phyloP scores from a whole-genome alignment of 352 stramenopile genomes.

The Phytophthora multivora region DNA sequence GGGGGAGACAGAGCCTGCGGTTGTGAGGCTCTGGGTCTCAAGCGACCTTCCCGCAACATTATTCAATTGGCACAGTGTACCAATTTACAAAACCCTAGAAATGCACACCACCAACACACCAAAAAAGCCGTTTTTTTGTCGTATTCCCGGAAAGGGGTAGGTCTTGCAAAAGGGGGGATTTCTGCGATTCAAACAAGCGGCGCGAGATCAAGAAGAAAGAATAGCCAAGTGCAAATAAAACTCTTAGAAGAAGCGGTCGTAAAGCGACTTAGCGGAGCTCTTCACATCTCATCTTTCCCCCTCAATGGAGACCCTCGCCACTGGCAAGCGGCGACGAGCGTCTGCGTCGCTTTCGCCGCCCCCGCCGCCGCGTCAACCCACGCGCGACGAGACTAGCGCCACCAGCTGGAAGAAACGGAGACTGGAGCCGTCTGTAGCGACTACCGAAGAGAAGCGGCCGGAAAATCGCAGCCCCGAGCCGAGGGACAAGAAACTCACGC shows the following conservation, averaged over 20 bases:
- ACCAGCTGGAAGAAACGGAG: slow-evolving; percentile 24
- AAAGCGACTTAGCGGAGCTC: background rate
- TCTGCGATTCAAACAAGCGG: slow-evolving; percentile 22
- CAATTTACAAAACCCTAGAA: background rate
- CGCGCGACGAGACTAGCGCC: slow-evolving; percentile 6
- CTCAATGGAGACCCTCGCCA: slow-evolving; percentile 27
- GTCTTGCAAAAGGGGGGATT: slow-evolving; percentile 25
- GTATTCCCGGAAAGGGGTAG: slow-evolving; percentile 2
- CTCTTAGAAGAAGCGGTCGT: slow-evolving; percentile 19
- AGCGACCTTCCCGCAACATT: slow-evolving; percentile 23
- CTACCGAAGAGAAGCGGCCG: slow-evolving; percentile 9
- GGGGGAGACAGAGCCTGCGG: slow-evolving; percentile 24
- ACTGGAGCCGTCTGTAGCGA: background rate
- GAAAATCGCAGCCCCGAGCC: slow-evolving; percentile 11
- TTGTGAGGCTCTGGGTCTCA: slow-evolving; percentile 2
- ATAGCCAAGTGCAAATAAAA: slow-evolving; percentile 25
- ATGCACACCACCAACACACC: slow-evolving; percentile 7
- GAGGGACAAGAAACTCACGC: slow-evolving; percentile 15
- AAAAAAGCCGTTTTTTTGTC: slow-evolving; percentile 37
- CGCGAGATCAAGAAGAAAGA: slow-evolving; percentile 40
- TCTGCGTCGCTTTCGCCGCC: slow-evolving; percentile 21
- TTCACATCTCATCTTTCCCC: background rate
- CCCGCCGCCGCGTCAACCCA: slow-evolving; percentile 15
- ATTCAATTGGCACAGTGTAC: background rate
- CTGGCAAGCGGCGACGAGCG: slow-evolving; percentile 29